phyloP scores from a whole-genome alignment of 83 land plant genomes.

The Larix sibirica region DNA sequence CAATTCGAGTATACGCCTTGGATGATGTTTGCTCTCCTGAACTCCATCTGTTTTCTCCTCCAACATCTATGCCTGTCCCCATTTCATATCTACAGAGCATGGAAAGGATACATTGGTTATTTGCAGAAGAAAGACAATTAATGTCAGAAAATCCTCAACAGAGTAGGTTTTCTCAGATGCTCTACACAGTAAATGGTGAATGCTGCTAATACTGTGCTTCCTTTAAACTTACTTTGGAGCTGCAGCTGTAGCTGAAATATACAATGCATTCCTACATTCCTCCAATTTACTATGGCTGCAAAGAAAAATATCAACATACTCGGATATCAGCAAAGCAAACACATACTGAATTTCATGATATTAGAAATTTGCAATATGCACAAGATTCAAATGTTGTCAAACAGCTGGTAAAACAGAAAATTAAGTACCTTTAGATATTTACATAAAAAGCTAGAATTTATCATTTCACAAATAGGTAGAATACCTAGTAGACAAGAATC shows the following conservation, averaged over 20 bases:
- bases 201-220: neutral
- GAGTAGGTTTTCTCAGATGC: neutral
- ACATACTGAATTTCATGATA: neutral
- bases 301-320: constrained; percentile 1
- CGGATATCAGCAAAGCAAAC: neutral
- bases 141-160: neutral
- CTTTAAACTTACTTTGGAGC: constrained; percentile 38
- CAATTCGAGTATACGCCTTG: neutral
- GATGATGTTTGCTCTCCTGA: neutral
- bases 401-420: neutral
- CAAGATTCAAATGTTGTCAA: neutral
- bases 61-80: neutral
- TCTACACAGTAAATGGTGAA: neutral
- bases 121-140: neutral
- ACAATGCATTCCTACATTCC: constrained; percentile 41
- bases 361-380: neutral
- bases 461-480: neutral
- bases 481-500: constrained; percentile 78
- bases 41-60: neutral
- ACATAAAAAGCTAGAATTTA: neutral
- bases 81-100: neutral
- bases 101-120: neutral
- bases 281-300: constrained; percentile 43
- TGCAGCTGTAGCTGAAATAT: constrained; percentile 17
- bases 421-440: neutral